Percentiles rank a stretch among this genome's conserved stretches.
phyloP scores from a whole-genome alignment of 805 yeast genomes.

The Starmera dryadoides region DNA sequence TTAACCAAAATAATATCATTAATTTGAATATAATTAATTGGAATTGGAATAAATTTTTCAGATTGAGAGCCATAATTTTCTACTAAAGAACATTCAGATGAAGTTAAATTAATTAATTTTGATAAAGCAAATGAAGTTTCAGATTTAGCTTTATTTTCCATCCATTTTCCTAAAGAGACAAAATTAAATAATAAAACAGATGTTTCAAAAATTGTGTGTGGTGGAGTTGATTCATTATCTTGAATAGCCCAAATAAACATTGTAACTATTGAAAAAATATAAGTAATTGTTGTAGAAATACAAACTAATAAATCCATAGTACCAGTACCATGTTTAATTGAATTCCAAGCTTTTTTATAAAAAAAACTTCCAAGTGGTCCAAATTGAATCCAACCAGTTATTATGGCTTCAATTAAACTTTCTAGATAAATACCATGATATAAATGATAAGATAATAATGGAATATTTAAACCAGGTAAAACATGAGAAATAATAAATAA shows the following conservation, averaged over 20 bases:
- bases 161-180: constrained; percentile 83
- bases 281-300: constrained; percentile 76
- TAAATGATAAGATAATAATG: constrained; percentile 21
- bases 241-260: constrained; percentile 41
- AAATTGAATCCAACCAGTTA: constrained; percentile 58
- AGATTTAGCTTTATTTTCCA: constrained; percentile 90
- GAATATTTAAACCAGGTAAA: constrained; percentile 30
- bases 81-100: constrained; percentile 64
- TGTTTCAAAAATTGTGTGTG: constrained; percentile 79
- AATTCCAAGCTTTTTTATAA: constrained; percentile 53
- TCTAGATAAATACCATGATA: constrained; percentile 58
- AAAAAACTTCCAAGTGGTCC: constrained; percentile 51
- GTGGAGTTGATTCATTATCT: constrained; percentile 36
- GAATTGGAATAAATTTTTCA: constrained; percentile 38
- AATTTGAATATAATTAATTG: constrained; percentile 70
- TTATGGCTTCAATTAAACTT: constrained; percentile 48
- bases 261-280: constrained; percentile 61
- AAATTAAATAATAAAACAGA: constrained; percentile 77
- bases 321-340: constrained; percentile 62
- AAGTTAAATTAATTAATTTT: constrained; percentile 70
- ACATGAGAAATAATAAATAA: constrained; percentile 44
- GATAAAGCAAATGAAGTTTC: constrained; percentile 88
- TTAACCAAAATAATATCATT: constrained; percentile 70
- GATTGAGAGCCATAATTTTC: constrained; percentile 27
- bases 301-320: constrained; percentile 92